Percentiles rank a stretch among this genome's conserved stretches.
Evolutionary conservation across 116 monocot species (phyloP).

Genomic region (Papilionanthe hybrid): DNA sequence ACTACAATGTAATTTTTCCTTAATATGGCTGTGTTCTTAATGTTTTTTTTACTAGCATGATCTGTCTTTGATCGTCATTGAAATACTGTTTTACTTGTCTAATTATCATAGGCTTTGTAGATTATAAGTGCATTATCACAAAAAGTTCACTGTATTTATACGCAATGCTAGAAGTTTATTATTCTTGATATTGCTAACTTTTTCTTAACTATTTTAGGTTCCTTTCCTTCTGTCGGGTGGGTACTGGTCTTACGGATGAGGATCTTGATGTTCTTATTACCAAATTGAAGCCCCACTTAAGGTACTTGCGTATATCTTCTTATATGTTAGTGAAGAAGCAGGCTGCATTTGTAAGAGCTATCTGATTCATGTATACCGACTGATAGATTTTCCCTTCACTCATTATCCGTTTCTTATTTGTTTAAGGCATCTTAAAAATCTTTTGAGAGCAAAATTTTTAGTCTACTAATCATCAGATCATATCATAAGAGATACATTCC

Average conservation of each 20-base stretch:
- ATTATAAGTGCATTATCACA: background rate
- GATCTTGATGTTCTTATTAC: constrained; percentile 76
- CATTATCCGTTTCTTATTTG: background rate
- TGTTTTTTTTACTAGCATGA: background rate
- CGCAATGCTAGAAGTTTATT: background rate
- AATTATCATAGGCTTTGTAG: background rate
- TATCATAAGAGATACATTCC: no score
- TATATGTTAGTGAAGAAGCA: background rate
- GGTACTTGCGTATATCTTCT: constrained; percentile 28
- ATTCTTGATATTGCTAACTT: background rate
- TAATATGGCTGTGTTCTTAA: background rate
- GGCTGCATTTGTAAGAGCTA: background rate
- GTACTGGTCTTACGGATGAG: constrained; percentile 90
- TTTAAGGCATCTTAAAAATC: no score
- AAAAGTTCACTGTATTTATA: background rate
- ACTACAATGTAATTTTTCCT: no score
- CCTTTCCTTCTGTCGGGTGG: constrained; percentile 95
- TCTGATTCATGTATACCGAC: background rate
- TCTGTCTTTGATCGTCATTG: background rate
- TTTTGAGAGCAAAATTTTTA: no score
- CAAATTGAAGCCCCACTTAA: constrained; percentile 89
- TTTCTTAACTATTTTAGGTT: constrained; percentile 48
- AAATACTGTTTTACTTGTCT: background rate
- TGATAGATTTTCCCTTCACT: background rate
- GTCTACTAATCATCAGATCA: no score